Base-by-base conservation (phyloP, 495 filamentous ascomycete genomes). In the Staphylotrichum longicolle region DNA sequence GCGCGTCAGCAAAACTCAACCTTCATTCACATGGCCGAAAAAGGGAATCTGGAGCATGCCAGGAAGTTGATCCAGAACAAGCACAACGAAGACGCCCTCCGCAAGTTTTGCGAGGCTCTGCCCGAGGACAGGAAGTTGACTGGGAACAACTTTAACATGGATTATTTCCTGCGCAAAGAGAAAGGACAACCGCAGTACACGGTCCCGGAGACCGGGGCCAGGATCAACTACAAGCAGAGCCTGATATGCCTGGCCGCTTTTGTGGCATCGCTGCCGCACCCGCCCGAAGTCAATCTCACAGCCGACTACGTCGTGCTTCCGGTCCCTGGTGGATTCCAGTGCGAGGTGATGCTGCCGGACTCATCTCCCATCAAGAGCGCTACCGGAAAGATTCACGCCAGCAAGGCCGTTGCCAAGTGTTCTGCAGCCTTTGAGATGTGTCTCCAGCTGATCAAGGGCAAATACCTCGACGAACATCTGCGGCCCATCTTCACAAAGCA, bases 401-500 rank as follows among this genome's bases (percentile, higher is more conserved):
- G 80, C 54, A 98, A 95, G 68, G 76, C 85, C 30, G 75, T 84
- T 12, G 94, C 94, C n/a, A 96, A 96, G 72, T 87, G 89, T 64
- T 88, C 92, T 7, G 94, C 91, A 12, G 94, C 94, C 3, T 98
- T 94, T 69, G 88, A 94, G 68, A 83, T 88, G 47, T 96, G 92
- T 65, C 63, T 94, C 3, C 58, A 84, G 57, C 81, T 98, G 5
- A 78, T 87, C 32, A 83, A 84, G 58, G 78, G 81, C 45, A 80
- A 82, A 8, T 83, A 90, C 60, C 73, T 98, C 0, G 86, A 96
- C 72, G 81, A 83, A 6, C 73, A 91, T 66, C 79, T 97, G 8
- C 78, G 86, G 54, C 89, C 94, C 0, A 84, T 82, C 3, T 90
- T 89, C 58, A 85, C 82, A 32, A 93, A 88, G 65, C 78, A 84